Evolutionary conservation across 176 grass and related monocot species (phyloP).

Genomic region (Eragrostis nindensis): DNA sequence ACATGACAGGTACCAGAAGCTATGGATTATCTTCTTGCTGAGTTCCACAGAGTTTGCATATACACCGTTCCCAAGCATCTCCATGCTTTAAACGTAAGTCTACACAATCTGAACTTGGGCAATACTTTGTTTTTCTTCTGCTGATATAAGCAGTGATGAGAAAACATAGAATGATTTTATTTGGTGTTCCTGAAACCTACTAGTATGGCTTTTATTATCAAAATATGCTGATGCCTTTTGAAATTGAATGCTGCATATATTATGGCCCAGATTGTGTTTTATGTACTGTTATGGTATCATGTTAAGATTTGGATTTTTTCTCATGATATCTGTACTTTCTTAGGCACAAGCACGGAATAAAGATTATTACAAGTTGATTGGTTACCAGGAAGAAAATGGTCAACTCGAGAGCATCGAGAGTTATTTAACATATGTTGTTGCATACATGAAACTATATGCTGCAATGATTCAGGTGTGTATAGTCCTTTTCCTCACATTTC

Average conservation of each 20-base stretch:
- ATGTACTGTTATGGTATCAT: not conserved
- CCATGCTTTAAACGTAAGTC: slow-evolving; percentile 88
- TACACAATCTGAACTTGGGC: not conserved
- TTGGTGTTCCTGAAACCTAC: slow-evolving; percentile 1
- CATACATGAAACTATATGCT: slow-evolving; percentile 87
- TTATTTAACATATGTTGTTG: slow-evolving; percentile 61
- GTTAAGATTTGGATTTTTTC: slow-evolving; percentile 15
- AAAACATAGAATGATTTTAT: slow-evolving; percentile 11
- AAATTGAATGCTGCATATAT: not conserved
- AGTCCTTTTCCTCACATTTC: slow-evolving; percentile 10
- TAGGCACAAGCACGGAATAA: slow-evolving; percentile 58
- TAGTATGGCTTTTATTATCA: not conserved
- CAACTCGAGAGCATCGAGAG: slow-evolving; percentile 71
- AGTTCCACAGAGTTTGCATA: slow-evolving; percentile 90
- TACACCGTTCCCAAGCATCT: slow-evolving; percentile 95
- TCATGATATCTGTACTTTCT: slow-evolving; percentile 25
- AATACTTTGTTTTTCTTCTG: slow-evolving; percentile 26
- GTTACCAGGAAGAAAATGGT: slow-evolving; percentile 82
- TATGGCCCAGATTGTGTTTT: slow-evolving; percentile 8
- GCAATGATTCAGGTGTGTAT: slow-evolving; percentile 85
- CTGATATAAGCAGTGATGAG: slow-evolving; percentile 20
- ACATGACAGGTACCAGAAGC: slow-evolving; percentile 63
- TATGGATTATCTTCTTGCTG: slow-evolving; percentile 86
- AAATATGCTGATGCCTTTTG: slow-evolving; percentile 11
- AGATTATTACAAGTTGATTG: slow-evolving; percentile 75